Base-by-base conservation (phyloP, 768 basidiomycete species). In the Paxillus rubicundulus region DNA sequence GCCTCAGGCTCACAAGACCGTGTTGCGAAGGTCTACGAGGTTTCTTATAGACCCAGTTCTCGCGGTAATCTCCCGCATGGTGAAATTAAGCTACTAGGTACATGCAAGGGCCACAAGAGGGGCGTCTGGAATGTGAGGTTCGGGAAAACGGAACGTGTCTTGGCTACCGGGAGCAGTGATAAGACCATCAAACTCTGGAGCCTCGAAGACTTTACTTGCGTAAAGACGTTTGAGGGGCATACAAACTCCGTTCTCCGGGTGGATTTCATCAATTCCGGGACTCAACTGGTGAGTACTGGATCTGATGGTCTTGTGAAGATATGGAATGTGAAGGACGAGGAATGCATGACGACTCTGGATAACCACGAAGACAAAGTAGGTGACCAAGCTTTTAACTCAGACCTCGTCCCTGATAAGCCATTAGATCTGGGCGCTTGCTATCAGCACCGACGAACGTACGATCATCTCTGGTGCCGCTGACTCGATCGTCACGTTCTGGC, bases 191-290 rank as follows among this genome's bases (percentile, higher is more conserved):
- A 88, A 68, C 71, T 99, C 30, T 99, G 97, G 97, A 93, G 78
- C 70, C 69, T 98, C 57, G 90, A 95, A 56, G 92, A 98, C 65
- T 97, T 87, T 70, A 82, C 90, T 21, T 99, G 97, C 68, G 66
- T 98, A 55, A 84, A 93, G 79, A 98, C 97, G 18, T 94, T 98
- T 61, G 97, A 99, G 72, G 97, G 97, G 0, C 97, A 99, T 69
- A 92, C 93, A 8, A 98, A 98, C 70, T 97, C 97, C 12, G 93
- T 99, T 30, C 72, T 99, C 48, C 76, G 95, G 47, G 91, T 98
- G 28, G 92, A 94, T 63, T 98, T 97, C 68, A 64, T 98, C 40
- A 89, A 88, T 60, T 66, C 74, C 40, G 95, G 88, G 16, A 77
- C 82, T 77, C 94, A 97, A 72, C 74, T 99, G 37, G 87, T 93